These are phyloP conservation scores for Pochonia chlamydosporia DNA, from an alignment of 2,329 filamentous ascomycete species.

Conservation along the genomic window DNA sequence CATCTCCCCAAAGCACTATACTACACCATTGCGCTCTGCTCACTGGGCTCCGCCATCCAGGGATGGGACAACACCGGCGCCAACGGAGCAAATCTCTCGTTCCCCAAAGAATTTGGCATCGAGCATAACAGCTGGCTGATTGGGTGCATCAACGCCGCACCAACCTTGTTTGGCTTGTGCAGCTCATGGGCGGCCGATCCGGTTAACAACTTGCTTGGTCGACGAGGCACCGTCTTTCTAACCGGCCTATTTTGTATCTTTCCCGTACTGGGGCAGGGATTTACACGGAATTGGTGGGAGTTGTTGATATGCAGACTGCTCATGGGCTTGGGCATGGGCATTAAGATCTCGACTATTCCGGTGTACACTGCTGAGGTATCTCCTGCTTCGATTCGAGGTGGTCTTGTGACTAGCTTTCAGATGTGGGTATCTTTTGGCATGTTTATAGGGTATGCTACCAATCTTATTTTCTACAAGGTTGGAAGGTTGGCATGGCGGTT, in stretches of 20 bases:
- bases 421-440: slow-evolving; percentile 48
- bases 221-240: slow-evolving; percentile 41
- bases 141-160: slow-evolving; percentile 47
- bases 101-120: slow-evolving; percentile 29
- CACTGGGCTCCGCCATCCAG: slow-evolving; percentile 23
- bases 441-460: slow-evolving; percentile 60
- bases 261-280: slow-evolving; percentile 46
- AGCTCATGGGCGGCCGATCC: slow-evolving; percentile 25
- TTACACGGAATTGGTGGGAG: slow-evolving; percentile 46
- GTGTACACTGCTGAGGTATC: slow-evolving; percentile 47
- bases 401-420: slow-evolving; percentile 45
- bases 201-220: slow-evolving; percentile 28
- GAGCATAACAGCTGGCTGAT: slow-evolving; percentile 42
- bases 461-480: slow-evolving; percentile 54
- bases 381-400: slow-evolving; percentile 42
- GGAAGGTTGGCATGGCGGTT: slow-evolving; percentile 55
- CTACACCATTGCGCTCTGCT: slow-evolving; percentile 22
- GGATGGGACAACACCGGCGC: slow-evolving; percentile 41
- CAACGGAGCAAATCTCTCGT: slow-evolving; percentile 33
- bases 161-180: slow-evolving; percentile 16
- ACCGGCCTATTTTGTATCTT: slow-evolving; percentile 50
- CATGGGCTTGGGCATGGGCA: slow-evolving; percentile 56
- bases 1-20: slow-evolving; percentile 20
- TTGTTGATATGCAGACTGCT: slow-evolving; percentile 34
- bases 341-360: slow-evolving; percentile 40